Conservation (phyloP, 495 filamentous ascomycete species). For the Hypoxylon lienhwacheense region DNA sequence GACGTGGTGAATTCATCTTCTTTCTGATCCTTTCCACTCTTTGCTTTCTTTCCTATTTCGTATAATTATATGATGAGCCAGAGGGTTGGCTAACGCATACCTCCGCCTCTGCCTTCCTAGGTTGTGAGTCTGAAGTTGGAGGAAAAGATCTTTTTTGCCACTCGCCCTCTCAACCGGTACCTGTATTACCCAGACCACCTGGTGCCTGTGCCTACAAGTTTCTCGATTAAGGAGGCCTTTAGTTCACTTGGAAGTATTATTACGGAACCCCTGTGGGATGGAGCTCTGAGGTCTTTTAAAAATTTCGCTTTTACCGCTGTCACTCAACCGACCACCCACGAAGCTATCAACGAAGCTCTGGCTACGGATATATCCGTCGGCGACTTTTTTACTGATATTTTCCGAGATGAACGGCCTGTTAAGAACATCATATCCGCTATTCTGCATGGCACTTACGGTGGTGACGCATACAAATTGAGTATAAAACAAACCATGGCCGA, state of each 20-base stretch:
- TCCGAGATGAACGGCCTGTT: constrained; percentile 57
- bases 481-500: constrained; percentile 52
- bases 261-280: constrained; percentile 66
- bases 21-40: too few species aligned
- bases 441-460: constrained; percentile 93
- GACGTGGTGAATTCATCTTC: constrained; percentile 43
- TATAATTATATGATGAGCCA: too few species aligned
- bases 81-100: too few species aligned
- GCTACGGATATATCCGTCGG: constrained; percentile 70
- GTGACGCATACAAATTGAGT: constrained; percentile 81
- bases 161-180: constrained; percentile 65
- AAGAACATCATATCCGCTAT: constrained; percentile 77
- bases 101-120: constrained; percentile 40
- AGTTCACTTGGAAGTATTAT: constrained; percentile 42
- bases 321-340: not conserved
- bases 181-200: constrained; percentile 93
- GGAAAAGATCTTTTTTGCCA: too few species aligned
- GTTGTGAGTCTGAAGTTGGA: constrained; percentile 63
- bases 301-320: constrained; percentile 1
- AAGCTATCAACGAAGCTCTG: not conserved
- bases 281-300: constrained; percentile 47
- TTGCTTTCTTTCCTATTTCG: too few species aligned
- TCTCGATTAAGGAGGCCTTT: constrained; percentile 24
- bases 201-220: constrained; percentile 64
- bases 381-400: constrained; percentile 62